phyloP scores from a whole-genome alignment of 768 basidiomycete genomes.

The Leccinum fibrillosum region DNA sequence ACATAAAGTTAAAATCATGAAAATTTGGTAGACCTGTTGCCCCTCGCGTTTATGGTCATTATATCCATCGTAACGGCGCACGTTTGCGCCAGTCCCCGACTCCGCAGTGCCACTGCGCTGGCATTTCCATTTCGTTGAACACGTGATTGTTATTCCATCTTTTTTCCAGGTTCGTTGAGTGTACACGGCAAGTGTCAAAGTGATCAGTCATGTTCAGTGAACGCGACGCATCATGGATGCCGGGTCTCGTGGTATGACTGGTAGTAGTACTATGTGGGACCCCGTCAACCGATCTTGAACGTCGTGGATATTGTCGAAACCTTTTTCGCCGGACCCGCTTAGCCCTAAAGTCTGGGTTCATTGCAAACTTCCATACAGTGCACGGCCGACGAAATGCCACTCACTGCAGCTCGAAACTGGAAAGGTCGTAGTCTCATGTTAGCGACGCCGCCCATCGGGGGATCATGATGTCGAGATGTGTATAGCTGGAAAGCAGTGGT shows the following conservation, averaged over 20 bases:
- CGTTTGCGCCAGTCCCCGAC: no score
- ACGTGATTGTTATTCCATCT: no score
- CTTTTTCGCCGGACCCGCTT: slow-evolving; percentile 32
- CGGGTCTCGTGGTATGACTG: neutral
- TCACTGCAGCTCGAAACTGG: slow-evolving; percentile 26
- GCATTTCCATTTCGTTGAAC: no score
- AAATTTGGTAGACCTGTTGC: neutral
- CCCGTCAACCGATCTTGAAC: slow-evolving; percentile 25
- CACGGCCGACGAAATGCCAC: slow-evolving; percentile 1
- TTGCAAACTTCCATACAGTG: neutral
- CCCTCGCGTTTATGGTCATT: neutral
- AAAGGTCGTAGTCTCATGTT: neutral
- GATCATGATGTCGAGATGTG: neutral
- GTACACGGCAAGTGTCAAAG: no score
- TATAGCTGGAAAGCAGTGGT: no score
- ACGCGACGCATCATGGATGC: no score
- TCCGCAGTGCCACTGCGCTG: no score
- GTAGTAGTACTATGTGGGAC: slow-evolving; percentile 4
- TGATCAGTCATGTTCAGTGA: no score
- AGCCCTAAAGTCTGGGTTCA: slow-evolving; percentile 23
- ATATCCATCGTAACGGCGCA: neutral
- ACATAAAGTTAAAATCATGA: neutral
- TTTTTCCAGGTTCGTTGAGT: no score
- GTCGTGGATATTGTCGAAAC: slow-evolving; percentile 29
- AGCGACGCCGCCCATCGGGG: neutral